These are phyloP conservation scores for Galeopsis tetrahit DNA, from an alignment of 257 asterid genomes.

Conservation along the genomic window DNA sequence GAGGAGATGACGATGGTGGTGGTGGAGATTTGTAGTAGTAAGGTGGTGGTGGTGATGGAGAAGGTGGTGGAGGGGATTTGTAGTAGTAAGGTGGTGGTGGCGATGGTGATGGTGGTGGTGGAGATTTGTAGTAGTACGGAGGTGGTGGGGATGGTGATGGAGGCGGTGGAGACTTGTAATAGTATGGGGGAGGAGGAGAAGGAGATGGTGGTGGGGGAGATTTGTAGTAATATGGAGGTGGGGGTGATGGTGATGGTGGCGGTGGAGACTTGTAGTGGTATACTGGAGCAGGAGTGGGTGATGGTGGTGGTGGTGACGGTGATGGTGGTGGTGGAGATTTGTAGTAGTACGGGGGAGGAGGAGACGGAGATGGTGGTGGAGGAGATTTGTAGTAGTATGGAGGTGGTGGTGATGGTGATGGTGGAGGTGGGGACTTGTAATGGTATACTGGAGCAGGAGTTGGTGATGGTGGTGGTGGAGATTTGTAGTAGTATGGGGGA, in stretches of 20 bases:
- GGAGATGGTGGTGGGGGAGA: conserved; percentile 38
- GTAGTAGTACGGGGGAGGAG: conserved; percentile 34
- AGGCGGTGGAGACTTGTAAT: conserved; percentile 43
- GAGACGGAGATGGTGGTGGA: conserved; percentile 38
- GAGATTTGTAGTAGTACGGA: conserved; percentile 38
- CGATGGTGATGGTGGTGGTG: conserved; percentile 42
- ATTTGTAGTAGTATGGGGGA: background rate
- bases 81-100: conserved; percentile 38
- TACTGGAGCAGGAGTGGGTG: conserved; percentile 29
- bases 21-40: conserved; percentile 40
- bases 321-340: conserved; percentile 43
- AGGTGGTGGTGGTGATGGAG: conserved; percentile 34
- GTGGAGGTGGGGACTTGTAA: conserved; percentile 40
- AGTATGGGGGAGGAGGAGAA: conserved; percentile 28
- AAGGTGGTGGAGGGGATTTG: conserved; percentile 42
- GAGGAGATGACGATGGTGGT: conserved; percentile 35
- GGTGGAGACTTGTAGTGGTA: conserved; percentile 41
- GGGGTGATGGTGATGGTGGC: conserved; percentile 37
- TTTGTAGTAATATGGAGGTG: conserved; percentile 30
- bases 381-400: conserved; percentile 17
- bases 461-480: conserved; percentile 27
- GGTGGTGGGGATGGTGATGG: conserved; percentile 36
- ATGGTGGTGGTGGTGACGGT: conserved; percentile 9
- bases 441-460: conserved; percentile 23
- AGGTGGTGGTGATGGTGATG: background rate